phyloP scores from a whole-genome alignment of 805 yeast genomes.

The Schwanniomyces occidentalis region DNA sequence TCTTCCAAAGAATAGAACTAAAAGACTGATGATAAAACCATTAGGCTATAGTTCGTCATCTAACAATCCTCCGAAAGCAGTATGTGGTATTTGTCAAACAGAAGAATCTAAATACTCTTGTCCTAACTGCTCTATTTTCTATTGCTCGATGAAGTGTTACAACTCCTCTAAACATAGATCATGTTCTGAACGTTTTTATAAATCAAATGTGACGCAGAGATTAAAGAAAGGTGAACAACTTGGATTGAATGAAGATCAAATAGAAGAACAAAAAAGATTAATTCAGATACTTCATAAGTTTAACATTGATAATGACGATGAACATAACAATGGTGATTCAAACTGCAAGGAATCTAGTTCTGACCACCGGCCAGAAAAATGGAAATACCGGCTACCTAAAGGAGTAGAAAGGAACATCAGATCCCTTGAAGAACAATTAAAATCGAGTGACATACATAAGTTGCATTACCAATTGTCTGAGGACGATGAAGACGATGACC shows the following conservation, averaged over 20 bases:
- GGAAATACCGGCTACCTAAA: constrained; percentile 6
- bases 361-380: background rate
- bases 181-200: constrained; percentile 7
- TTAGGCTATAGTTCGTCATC: background rate
- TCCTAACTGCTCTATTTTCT: constrained; percentile 5
- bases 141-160: constrained; percentile 7
- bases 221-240: background rate
- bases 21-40: background rate
- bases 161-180: constrained; percentile 5
- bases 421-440: constrained; percentile 2
- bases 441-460: constrained; percentile 2
- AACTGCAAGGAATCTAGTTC: background rate
- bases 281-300: constrained; percentile 2
- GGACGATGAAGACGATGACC: constrained; percentile 7
- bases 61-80: background rate
- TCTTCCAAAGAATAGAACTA: background rate
- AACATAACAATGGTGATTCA: background rate
- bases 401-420: background rate
- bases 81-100: constrained; percentile 6
- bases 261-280: constrained; percentile 3
- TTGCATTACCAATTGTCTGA: background rate
- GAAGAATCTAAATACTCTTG: constrained; percentile 3
- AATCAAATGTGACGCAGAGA: constrained; percentile 1
- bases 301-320: background rate
- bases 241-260: background rate